Percentiles rank a stretch among this genome's conserved stretches.
These are phyloP conservation scores for Xerocomus nothofagi DNA, from an alignment of 1,284 basidiomycete species.

Conservation along the genomic window DNA sequence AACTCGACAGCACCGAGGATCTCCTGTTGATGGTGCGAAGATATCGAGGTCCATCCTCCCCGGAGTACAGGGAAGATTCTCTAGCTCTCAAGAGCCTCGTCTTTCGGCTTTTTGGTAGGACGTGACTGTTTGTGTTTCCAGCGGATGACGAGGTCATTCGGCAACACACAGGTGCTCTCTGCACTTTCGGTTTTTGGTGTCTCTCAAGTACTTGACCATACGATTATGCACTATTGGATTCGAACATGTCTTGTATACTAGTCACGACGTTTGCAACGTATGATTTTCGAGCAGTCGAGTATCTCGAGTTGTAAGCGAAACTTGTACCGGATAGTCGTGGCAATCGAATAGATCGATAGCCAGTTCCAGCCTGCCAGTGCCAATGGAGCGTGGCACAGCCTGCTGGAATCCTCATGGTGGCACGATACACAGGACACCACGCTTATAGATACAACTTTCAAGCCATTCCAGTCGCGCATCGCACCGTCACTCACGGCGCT, in stretches of 20 bases:
- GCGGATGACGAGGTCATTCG: neutral
- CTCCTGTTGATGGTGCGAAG: slow-evolving; percentile 18
- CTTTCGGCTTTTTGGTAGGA: slow-evolving; percentile 13
- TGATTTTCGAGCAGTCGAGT: neutral
- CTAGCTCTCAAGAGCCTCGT: slow-evolving; percentile 20
- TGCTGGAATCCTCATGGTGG: slow-evolving; percentile 20
- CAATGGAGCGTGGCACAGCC: slow-evolving; percentile 10
- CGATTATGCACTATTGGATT: neutral
- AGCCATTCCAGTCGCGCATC: neutral
- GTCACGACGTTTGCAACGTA: neutral
- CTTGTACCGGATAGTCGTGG: neutral
- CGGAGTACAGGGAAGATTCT: slow-evolving; percentile 25
- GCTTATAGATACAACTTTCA: neutral
- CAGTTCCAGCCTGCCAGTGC: neutral
- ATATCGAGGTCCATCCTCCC: slow-evolving; percentile 14
- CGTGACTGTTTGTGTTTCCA: slow-evolving; percentile 1
- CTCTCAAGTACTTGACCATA: neutral
- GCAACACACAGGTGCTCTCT: neutral
- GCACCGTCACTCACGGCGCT: neutral
- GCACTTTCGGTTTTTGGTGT: neutral
- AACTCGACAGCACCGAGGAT: neutral
- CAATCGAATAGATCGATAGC: neutral
- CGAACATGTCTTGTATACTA: neutral
- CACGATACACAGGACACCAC: slow-evolving; percentile 7
- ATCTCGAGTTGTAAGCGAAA: neutral